Evolutionary conservation across 1,284 basidiomycete genomes (phyloP).

Genomic region (Cystobasidium slooffiae): DNA sequence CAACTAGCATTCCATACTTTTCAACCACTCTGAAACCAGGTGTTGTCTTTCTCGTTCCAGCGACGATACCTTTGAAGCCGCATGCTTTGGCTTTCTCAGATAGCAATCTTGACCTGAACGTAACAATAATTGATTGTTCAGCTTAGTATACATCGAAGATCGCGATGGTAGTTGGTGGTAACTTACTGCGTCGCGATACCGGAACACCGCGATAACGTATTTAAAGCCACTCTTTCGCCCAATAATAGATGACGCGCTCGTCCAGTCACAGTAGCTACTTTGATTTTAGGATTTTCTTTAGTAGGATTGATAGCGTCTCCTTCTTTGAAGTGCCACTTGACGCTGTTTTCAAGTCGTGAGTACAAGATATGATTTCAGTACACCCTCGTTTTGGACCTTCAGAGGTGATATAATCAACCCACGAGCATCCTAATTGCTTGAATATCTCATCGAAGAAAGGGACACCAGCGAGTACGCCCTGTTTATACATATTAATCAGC

Average conservation of each 20-base stretch:
- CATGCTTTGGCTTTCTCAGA: slow-evolving; percentile 76
- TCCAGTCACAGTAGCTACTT: slow-evolving; percentile 89
- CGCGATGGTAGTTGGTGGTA: slow-evolving; percentile 11
- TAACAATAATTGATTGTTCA: neutral
- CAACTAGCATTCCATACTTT: slow-evolving; percentile 96
- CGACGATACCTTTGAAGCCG: slow-evolving; percentile 86
- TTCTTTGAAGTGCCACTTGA: slow-evolving; percentile 90
- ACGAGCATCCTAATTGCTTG: slow-evolving; percentile 84
- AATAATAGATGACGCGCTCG: slow-evolving; percentile 86
- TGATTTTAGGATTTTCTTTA: slow-evolving; percentile 61
- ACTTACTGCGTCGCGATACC: slow-evolving; percentile 91
- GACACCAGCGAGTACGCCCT: slow-evolving; percentile 87
- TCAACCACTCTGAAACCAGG: slow-evolving; percentile 97
- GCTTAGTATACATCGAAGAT: neutral
- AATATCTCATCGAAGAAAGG: slow-evolving; percentile 98
- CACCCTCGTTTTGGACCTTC: neutral
- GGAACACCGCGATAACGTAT: slow-evolving; percentile 90
- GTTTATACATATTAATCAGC: neutral
- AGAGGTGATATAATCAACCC: slow-evolving; percentile 57
- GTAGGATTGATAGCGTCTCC: slow-evolving; percentile 77
- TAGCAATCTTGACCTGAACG: slow-evolving; percentile 73
- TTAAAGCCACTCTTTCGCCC: slow-evolving; percentile 92
- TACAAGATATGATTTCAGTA: neutral
- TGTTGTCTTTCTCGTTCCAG: slow-evolving; percentile 96
- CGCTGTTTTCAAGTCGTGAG: slow-evolving; percentile 61